Evolutionary conservation across 2,329 filamentous ascomycete genomes (phyloP).

Genomic region (Sporothrix luriei): DNA sequence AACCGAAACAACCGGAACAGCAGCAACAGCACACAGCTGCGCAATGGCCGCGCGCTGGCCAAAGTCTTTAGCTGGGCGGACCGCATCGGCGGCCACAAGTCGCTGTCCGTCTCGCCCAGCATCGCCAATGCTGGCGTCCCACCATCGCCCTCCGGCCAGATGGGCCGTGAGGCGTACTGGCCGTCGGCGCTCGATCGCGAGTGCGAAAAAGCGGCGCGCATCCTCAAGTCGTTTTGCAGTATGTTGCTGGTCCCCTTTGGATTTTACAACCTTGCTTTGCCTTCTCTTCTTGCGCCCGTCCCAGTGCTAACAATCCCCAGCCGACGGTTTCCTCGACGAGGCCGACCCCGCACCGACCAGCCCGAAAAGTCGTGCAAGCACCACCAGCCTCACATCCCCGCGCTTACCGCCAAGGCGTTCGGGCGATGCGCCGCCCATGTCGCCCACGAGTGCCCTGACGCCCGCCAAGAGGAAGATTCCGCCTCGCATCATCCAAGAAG

Average conservation of each 20-base stretch:
- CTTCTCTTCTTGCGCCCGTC: slow-evolving; percentile 53
- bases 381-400: slow-evolving; percentile 33
- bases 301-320: slow-evolving; percentile 42
- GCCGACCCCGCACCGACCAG: slow-evolving; percentile 42
- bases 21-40: slow-evolving; percentile 24
- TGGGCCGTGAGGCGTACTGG: slow-evolving; percentile 73
- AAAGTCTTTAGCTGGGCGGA: slow-evolving; percentile 44
- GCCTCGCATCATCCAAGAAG: slow-evolving; percentile 79
- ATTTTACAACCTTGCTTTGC: slow-evolving; percentile 62
- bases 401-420: slow-evolving; percentile 32
- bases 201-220: slow-evolving; percentile 76
- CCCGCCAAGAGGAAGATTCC: slow-evolving; percentile 79
- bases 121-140: slow-evolving; percentile 32
- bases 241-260: slow-evolving; percentile 59
- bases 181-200: slow-evolving; percentile 74
- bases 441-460: slow-evolving; percentile 45
- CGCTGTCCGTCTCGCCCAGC: slow-evolving; percentile 33
- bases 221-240: slow-evolving; percentile 76
- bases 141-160: slow-evolving; percentile 75
- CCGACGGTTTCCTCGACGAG: slow-evolving; percentile 59
- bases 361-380: slow-evolving; percentile 36
- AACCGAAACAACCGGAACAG: slow-evolving; percentile 26
- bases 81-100: slow-evolving; percentile 30
- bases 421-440: slow-evolving; percentile 28
- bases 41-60: slow-evolving; percentile 35